Base-by-base conservation (phyloP, 352 stramenopile genomes). In the Globisporangium barbulae region DNA sequence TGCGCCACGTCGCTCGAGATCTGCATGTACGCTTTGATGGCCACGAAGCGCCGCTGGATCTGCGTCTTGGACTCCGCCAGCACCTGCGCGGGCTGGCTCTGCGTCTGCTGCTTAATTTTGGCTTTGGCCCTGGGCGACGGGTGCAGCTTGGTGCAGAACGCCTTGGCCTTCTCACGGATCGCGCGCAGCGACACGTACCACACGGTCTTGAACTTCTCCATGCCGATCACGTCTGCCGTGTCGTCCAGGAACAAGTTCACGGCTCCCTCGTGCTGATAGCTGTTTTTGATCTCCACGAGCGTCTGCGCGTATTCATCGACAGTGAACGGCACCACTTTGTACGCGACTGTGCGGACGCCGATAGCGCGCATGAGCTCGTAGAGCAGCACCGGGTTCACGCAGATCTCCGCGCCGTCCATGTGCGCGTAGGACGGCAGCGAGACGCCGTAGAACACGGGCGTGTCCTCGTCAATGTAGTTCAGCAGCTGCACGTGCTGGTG, bases 171-270 rank as follows among this genome's bases (percentile, higher is more conserved):
- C 63, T 94, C 85, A 15, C 85, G 85, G 65, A 94, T 94, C n/a
- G 85, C 85, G n/a, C 85, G 85, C 53, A 94, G 71, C 70, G 81
- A 89, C 17, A 94, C 85, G 61, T 92, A 94, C 85, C 85, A 94
- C n/a, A 84, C 67, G 10, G 79, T 91, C 65, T 94, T 92, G 71
- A 83, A 76, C 68, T 94, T 94, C 63, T 94, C 79, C 73, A 94
- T 82, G 19, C 85, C 85, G 53, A 94, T 94, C n/a, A 92, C 81
- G 35, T 69, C 67, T 3, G 71, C 80, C 0, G 71, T 50, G 12
- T 64, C 70, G 49, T 94, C 81, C 45, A 92, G 35, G 65, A 90
- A 94, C 31, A 94, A 64, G 55, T 91, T 78, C 42, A 94, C 85
- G 5, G 76, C 73, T 22, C 85, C 85, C 71, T 94, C 85, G 31